Base-by-base conservation (phyloP, 1,284 basidiomycete species). In the Fistulina hepatica region DNA sequence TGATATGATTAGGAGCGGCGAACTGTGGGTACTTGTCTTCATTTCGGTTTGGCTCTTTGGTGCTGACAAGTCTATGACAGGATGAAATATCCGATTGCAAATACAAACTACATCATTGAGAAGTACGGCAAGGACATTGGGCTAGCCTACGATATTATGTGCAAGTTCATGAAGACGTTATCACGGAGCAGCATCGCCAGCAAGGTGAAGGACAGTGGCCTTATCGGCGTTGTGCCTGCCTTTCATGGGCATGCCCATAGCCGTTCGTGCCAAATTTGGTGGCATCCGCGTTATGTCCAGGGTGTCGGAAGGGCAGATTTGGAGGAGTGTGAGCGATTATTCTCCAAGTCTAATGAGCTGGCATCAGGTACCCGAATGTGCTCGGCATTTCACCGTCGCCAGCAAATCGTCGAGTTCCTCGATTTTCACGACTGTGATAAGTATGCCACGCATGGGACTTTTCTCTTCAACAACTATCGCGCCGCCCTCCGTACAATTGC, bases 61-160 rank as follows among this genome's bases (percentile, higher is more conserved):
- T 57, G 10, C 38, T 52, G 7, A 48, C 48, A n/a, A 41, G n/a
- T 53, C n/a, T 8, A 36, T 37, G 12, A 52, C 54, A 63, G 61
- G 5, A 59, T 58, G n/a, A 62, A 63, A 40, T 59, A 60, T 33
- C 50, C 53, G 0, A 45, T 61, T 1, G 56, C 59, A 0, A 50
- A 52, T 6, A 37, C 53, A 5, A 40, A 48, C 2, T 44, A 48
- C 33, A 27, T 54, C 2, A 36, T 61, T 2, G 46, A 52, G 8
- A 31, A 31, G 1, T 45, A 55, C 19, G 46, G 44, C 2, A 20
- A 36, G 0, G 32, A 49, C 21, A 31, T 46, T 4, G 37, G 41
- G 3, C 10, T 49, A 12, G 58, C 53, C 0, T 63, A 58, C 41
- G 56, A 63, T 37, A 59, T 63, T 26, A 59, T 55, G 2, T 63